phyloP scores from a whole-genome alignment of 2,329 filamentous ascomycete species.

The Colletotrichum liaoningense region DNA sequence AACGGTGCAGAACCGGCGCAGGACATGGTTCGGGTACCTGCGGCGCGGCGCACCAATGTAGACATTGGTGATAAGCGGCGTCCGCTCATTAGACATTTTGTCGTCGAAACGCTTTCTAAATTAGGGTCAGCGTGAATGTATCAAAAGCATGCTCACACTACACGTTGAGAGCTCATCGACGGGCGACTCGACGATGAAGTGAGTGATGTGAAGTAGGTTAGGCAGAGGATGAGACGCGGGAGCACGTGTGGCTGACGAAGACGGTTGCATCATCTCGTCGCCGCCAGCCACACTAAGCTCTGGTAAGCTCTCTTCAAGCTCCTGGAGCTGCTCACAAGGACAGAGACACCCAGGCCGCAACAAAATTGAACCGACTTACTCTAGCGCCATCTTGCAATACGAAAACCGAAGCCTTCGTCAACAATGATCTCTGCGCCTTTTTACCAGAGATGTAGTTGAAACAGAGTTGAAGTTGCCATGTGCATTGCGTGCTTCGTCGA shows the following conservation, averaged over 20 bases:
- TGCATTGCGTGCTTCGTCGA: constrained; percentile 33
- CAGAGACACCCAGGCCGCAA: background rate
- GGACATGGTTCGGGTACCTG: constrained; percentile 68
- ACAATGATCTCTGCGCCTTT: constrained; percentile 15
- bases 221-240: constrained; percentile 17
- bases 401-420: background rate
- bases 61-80: constrained; percentile 75
- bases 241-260: constrained; percentile 30
- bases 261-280: constrained; percentile 32
- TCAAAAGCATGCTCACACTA: background rate
- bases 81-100: constrained; percentile 65
- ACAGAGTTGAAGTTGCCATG: constrained; percentile 26
- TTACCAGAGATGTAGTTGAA: constrained; percentile 29
- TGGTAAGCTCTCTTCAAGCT: constrained; percentile 1
- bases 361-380: constrained; percentile 13
- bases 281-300: constrained; percentile 28
- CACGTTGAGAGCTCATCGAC: background rate
- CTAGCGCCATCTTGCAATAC: constrained; percentile 28
- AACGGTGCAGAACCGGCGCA: constrained; percentile 76
- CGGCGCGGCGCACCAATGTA: constrained; percentile 62
- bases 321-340: background rate
- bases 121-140: constrained; percentile 9
- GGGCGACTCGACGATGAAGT: background rate
- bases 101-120: constrained; percentile 34
- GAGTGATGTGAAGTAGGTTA: background rate